Evolutionary conservation across 352 stramenopile species (phyloP).

Genomic region (Globisporangium radiosum): DNA sequence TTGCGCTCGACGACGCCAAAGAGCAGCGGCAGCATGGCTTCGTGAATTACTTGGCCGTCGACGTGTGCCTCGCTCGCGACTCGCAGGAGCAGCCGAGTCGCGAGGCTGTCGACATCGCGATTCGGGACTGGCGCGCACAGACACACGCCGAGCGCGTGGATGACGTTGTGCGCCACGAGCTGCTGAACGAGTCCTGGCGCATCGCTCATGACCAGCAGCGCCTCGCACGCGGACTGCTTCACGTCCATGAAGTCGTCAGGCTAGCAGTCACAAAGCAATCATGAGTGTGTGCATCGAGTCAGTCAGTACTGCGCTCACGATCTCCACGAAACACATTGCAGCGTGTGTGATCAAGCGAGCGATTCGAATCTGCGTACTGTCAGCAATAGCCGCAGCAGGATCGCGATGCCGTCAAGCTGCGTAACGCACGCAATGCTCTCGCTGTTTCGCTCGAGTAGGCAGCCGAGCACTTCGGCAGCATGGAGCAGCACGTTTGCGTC

Average conservation of each 20-base stretch:
- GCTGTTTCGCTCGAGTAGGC: slow-evolving; percentile 24
- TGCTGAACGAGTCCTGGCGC: slow-evolving; percentile 29
- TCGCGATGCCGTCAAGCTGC: slow-evolving; percentile 22
- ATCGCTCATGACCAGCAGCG: slow-evolving; percentile 30
- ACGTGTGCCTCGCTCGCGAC: slow-evolving; percentile 32
- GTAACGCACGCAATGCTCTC: slow-evolving; percentile 25
- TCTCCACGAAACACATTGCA: too few species aligned
- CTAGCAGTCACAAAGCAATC: slow-evolving; percentile 3
- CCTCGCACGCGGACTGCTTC: slow-evolving; percentile 34
- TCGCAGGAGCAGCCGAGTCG: slow-evolving; percentile 28
- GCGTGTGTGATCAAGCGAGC: background rate
- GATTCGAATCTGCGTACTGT: slow-evolving; percentile 11
- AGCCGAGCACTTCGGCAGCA: slow-evolving; percentile 28
- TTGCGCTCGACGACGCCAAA: slow-evolving; percentile 59
- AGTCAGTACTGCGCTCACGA: too few species aligned
- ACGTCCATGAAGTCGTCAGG: slow-evolving; percentile 22
- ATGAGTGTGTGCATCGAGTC: too few species aligned
- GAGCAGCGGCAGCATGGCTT: slow-evolving; percentile 38
- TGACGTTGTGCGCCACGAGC: slow-evolving; percentile 34
- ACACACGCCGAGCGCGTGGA: slow-evolving; percentile 30
- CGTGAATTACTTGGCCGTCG: slow-evolving; percentile 50
- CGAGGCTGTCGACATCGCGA: slow-evolving; percentile 25
- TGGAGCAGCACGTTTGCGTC: slow-evolving; percentile 29
- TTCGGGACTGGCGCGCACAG: slow-evolving; percentile 15
- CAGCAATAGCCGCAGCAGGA: slow-evolving; percentile 28